phyloP scores from a whole-genome alignment of 768 basidiomycete genomes.

The Collybia sordida region DNA sequence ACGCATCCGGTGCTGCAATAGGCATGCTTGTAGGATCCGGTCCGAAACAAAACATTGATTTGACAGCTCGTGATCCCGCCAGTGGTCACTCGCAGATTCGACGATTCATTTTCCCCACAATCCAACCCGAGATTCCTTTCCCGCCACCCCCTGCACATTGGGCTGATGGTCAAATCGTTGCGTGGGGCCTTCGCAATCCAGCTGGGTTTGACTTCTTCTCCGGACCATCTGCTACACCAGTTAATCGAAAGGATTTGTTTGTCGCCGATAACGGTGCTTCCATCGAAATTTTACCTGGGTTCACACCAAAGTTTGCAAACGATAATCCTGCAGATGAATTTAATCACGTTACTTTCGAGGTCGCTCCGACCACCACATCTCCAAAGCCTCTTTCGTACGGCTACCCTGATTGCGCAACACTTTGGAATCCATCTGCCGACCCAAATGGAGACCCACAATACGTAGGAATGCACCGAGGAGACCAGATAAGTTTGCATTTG shows the following conservation, averaged over 20 bases:
- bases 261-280: conserved; percentile 42
- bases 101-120: conserved; percentile 19
- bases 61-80: conserved; percentile 36
- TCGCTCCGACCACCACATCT: not conserved
- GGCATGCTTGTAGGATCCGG: conserved; percentile 34
- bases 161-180: conserved; percentile 31
- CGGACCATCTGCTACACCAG: not conserved
- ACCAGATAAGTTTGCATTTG: conserved; percentile 36
- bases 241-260: conserved; percentile 18
- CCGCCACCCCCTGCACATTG: conserved; percentile 17
- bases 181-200: conserved; percentile 42
- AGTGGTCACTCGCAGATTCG: conserved; percentile 41
- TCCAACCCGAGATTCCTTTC: not conserved
- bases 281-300: conserved; percentile 35
- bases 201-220: conserved; percentile 37
- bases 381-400: conserved; percentile 21
- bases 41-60: conserved; percentile 37
- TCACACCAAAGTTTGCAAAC: conserved; percentile 36
- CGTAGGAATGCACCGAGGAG: conserved; percentile 24
- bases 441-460: conserved; percentile 37
- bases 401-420: conserved; percentile 41
- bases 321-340: conserved; percentile 44
- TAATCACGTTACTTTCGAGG: too few species aligned
- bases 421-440: conserved; percentile 42
- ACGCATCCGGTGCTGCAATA: conserved; percentile 9